These are phyloP conservation scores for Dentiscutata heterogama DNA, from an alignment of 371 early-diverging fungal species.

Conservation along the genomic window DNA sequence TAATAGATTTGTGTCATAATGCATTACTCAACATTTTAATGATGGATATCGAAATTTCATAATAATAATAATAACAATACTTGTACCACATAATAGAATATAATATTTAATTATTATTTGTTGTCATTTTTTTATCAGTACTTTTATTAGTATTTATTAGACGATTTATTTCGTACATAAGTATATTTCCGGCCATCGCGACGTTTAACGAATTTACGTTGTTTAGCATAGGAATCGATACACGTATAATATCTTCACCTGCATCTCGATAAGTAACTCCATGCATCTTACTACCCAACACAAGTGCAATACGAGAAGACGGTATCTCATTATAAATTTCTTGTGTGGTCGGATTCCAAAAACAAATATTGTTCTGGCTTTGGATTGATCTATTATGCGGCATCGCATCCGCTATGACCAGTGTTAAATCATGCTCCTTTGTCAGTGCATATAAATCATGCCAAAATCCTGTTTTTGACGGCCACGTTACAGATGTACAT, in stretches of 20 bases:
- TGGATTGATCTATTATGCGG: slow-evolving; percentile 44
- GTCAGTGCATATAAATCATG: slow-evolving; percentile 52
- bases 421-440: slow-evolving; percentile 55
- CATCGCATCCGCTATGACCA: slow-evolving; percentile 66
- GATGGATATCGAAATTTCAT: no score
- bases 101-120: no score
- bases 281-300: slow-evolving; percentile 65
- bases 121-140: background rate
- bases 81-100: no score
- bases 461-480: slow-evolving; percentile 45
- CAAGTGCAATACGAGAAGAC: slow-evolving; percentile 61
- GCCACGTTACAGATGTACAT: slow-evolving; percentile 56
- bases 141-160: slow-evolving; percentile 41
- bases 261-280: slow-evolving; percentile 54
- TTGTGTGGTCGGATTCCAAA: background rate
- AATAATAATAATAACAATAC: no score
- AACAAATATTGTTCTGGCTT: background rate
- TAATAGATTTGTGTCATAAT: no score
- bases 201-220: slow-evolving; percentile 67
- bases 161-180: slow-evolving; percentile 68
- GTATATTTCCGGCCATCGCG: slow-evolving; percentile 62
- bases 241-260: slow-evolving; percentile 56
- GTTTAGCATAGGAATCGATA: slow-evolving; percentile 64
- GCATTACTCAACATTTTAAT: no score
- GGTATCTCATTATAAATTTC: background rate